These are phyloP conservation scores for Paecilomyces fulvus DNA, from an alignment of 2,329 filamentous ascomycete species.

Conservation along the genomic window DNA sequence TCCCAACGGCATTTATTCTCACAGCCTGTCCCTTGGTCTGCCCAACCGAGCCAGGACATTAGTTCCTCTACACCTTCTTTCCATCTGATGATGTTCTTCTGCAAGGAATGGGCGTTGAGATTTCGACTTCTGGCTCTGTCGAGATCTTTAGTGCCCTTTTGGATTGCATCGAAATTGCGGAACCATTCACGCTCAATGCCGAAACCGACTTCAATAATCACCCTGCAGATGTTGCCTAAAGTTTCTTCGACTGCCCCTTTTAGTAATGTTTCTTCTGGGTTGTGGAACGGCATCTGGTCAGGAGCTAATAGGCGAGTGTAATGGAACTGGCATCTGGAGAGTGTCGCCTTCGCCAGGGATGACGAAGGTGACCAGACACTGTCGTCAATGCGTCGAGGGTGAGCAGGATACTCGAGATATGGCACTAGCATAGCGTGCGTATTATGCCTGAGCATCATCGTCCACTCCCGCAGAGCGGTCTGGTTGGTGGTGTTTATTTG, in stretches of 20 bases:
- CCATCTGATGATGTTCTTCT: constrained; percentile 15
- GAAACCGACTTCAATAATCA: not conserved
- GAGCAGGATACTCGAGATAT: not conserved
- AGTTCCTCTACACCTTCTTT: constrained; percentile 32
- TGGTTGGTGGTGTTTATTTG: constrained; percentile 17
- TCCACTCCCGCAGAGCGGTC: not conserved
- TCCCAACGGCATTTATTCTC: constrained; percentile 33
- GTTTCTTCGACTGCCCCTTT: not conserved
- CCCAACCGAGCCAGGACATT: constrained; percentile 46
- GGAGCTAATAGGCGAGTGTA: not conserved
- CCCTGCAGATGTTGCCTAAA: not conserved
- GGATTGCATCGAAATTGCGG: not conserved
- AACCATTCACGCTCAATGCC: not conserved
- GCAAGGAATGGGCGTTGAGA: not conserved
- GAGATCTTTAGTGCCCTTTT: not conserved
- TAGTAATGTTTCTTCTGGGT: not conserved
- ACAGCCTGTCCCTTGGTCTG: constrained; percentile 38
- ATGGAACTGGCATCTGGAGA: constrained; percentile 14
- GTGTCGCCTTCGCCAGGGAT: not conserved
- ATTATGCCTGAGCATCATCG: not conserved
- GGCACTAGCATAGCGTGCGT: constrained; percentile 1
- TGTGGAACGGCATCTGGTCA: not conserved
- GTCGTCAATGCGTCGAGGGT: not conserved
- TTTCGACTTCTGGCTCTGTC: not conserved
- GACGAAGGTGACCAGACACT: not conserved